Conservation (phyloP, 257 asterid species). For the Nicotiana tomentosiformis region DNA sequence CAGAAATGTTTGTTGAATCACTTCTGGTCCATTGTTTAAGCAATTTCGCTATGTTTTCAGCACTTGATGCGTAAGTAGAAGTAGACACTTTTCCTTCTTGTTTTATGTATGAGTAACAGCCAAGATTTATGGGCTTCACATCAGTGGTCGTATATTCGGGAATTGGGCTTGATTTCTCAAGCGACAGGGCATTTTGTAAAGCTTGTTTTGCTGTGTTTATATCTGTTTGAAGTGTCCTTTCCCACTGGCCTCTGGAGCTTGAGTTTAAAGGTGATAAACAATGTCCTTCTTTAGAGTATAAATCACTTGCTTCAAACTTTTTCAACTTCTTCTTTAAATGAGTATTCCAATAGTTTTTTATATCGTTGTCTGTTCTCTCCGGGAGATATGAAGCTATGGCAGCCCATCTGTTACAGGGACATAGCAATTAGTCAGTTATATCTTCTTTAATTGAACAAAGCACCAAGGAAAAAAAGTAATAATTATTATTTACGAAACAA, state of each 20-base stretch:
- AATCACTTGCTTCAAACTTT: slow-evolving; percentile 24
- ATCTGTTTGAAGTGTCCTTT: slow-evolving; percentile 66
- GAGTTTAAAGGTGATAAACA: slow-evolving; percentile 29
- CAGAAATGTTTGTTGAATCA: slow-evolving; percentile 18
- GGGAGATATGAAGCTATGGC: slow-evolving; percentile 97
- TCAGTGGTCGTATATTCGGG: slow-evolving; percentile 7
- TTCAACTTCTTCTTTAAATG: slow-evolving; percentile 82
- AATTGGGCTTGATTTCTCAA: slow-evolving; percentile 19
- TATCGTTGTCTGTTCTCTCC: slow-evolving; percentile 93
- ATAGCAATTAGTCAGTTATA: not conserved
- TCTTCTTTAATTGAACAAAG: no score
- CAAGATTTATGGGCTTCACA: not conserved
- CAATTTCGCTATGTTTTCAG: slow-evolving; percentile 70
- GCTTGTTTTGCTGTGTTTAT: slow-evolving; percentile 88
- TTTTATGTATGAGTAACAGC: not conserved
- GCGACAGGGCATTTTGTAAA: slow-evolving; percentile 61
- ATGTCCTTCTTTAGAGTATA: not conserved
- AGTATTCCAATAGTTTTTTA: slow-evolving; percentile 92
- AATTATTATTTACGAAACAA: not conserved
- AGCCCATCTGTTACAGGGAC: slow-evolving; percentile 67
- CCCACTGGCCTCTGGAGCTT: slow-evolving; percentile 81
- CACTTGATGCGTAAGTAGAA: slow-evolving; percentile 63
- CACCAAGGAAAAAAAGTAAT: no score
- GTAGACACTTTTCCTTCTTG: slow-evolving; percentile 7
- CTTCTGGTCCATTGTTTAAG: slow-evolving; percentile 58